Conservation (phyloP, 31 red algal species). For the Odonthalia washingtoniensis region DNA sequence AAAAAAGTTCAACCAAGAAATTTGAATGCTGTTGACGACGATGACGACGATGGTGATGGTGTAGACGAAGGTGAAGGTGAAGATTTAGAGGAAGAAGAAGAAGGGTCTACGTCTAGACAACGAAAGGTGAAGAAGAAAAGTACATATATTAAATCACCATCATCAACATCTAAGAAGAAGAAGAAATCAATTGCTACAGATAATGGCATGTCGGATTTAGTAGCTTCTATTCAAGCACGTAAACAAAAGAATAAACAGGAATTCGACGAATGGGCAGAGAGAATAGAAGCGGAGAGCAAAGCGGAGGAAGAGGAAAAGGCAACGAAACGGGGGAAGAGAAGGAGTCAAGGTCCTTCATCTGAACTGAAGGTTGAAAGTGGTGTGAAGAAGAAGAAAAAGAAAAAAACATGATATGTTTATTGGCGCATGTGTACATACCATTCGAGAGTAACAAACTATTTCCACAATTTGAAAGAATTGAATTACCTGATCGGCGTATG, state of each 20-base stretch:
- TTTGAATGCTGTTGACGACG: background rate
- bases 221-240: slow-evolving; percentile 21
- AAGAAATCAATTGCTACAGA: background rate
- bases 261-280: slow-evolving; percentile 35
- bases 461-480: no score
- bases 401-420: background rate
- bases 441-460: no score
- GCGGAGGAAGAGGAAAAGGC: background rate
- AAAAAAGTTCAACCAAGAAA: background rate
- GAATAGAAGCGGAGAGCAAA: slow-evolving; percentile 8
- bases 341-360: background rate
- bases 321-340: background rate
- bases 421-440: no score
- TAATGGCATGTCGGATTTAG: slow-evolving; percentile 6
- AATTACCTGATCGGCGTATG: no score
- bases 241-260: slow-evolving; percentile 17
- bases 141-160: background rate
- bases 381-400: background rate
- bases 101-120: background rate
- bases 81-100: background rate
- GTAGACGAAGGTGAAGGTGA: background rate
- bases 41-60: background rate
- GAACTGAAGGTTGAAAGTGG: background rate
- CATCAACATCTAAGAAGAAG: background rate
- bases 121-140: background rate